Evolutionary conservation across 768 basidiomycete species (phyloP).

Genomic region (Leccinum subgranulosum): DNA sequence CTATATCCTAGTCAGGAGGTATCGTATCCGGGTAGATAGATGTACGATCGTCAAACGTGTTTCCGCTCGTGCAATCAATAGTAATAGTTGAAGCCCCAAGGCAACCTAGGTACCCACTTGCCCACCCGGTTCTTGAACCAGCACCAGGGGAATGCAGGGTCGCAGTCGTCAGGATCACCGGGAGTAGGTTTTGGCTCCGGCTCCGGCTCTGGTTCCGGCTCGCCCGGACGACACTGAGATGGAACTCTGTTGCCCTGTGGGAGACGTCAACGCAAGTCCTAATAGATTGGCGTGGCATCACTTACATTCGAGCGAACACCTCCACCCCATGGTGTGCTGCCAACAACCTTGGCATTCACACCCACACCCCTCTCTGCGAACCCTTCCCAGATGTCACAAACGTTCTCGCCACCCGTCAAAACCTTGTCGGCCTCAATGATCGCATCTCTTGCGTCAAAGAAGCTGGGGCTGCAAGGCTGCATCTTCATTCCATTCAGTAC

Average conservation of each 20-base stretch:
- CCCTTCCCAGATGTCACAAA: constrained; percentile 81
- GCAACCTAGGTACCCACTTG: constrained; percentile 21
- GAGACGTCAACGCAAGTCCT: not conserved
- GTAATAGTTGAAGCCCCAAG: constrained; percentile 24
- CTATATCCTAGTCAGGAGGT: constrained; percentile 9
- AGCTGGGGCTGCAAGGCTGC: constrained; percentile 85
- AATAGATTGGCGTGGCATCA: not conserved
- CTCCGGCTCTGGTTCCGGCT: constrained; percentile 17
- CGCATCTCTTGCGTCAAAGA: constrained; percentile 87
- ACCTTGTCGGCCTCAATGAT: constrained; percentile 89
- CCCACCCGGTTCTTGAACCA: constrained; percentile 17
- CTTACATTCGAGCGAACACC: constrained; percentile 70
- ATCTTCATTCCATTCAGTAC: constrained; percentile 93
- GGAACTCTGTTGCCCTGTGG: constrained; percentile 42
- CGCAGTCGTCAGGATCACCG: constrained; percentile 33
- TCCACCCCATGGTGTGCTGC: constrained; percentile 91
- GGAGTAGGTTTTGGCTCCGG: constrained; percentile 31
- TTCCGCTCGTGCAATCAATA: too few species aligned
- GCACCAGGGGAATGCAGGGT: constrained; percentile 20
- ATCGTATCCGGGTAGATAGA: constrained; percentile 14
- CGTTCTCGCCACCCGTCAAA: constrained; percentile 91
- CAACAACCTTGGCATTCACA: constrained; percentile 65
- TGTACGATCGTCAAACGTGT: not conserved
- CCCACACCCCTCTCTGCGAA: constrained; percentile 86
- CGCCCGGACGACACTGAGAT: constrained; percentile 33